Base-by-base conservation (phyloP, 2,329 filamentous ascomycete genomes). In the Cordyceps tenuipes region DNA sequence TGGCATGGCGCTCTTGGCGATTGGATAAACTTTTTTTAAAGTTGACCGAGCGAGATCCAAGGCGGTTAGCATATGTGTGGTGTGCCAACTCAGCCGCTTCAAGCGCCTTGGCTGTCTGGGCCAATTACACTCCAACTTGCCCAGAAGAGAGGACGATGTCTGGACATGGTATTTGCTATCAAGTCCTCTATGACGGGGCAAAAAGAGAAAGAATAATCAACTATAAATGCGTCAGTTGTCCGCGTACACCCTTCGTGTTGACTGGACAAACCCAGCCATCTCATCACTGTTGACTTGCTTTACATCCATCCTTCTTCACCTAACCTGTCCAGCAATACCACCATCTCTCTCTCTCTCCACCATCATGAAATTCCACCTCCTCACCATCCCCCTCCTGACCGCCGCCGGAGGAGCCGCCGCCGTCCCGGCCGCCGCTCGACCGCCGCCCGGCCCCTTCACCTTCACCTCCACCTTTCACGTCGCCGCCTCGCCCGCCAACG, bases 381-480 rank as follows among this genome's bases (percentile, higher is more conserved):
- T n/a, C 15, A 31, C 31, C 9, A 44, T 56, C 31, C 34, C 17
- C 4, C 58, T 60, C 2, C 7, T 60, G 34, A 26, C 51, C 4
- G 17, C 17, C 6, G 58, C 23, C 10, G n/a, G 31, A 15, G 51
- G 51, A 8, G 51, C n/a, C n/a, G 36, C 50, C 31, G 23, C n/a
- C 31, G 50, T 19, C 29, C 29, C 44, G 31, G 44, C n/a, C 21
- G 44, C 23, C 44, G 36, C 23, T n/a, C 12, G n/a, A 51, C 17
- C 49, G 39, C 15, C 19, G 3, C 29, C 50, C 5, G 48, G 57
- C 21, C 70, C 70, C 3, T 73, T 73, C 62, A 54, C 61, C 62
- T 83, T 81, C 71, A 80, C 79, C 60, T 78, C 76, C 19, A 77
- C 73, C 61, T 82, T 76, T 71, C 64, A 73, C 46, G 69, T 82